A percentile compares a stretch with the other conserved stretches of the same genome.
These are phyloP conservation scores for Yamadazyma taylorii DNA, from an alignment of 1,139 yeast genomes.

Conservation along the genomic window DNA sequence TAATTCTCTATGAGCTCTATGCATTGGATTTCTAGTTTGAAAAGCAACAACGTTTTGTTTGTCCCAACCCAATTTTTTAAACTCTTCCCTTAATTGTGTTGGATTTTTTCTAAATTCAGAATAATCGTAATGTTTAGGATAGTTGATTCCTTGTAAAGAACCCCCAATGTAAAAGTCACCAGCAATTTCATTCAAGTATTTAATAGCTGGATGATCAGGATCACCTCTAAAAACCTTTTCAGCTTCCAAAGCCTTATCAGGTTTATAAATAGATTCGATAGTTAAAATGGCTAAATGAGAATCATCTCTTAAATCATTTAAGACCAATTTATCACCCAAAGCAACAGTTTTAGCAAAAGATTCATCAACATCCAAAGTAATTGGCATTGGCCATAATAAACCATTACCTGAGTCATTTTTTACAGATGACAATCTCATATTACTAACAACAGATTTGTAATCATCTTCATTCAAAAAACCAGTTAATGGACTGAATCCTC, in stretches of 20 bases:
- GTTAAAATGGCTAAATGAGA: constrained; percentile 78
- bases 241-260: constrained; percentile 80
- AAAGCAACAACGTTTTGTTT: constrained; percentile 83
- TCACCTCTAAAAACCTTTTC: constrained; percentile 90
- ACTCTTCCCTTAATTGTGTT: constrained; percentile 83
- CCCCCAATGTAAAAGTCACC: constrained; percentile 92
- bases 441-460: constrained; percentile 75
- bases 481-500: constrained; percentile 91
- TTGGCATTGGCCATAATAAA: constrained; percentile 89
- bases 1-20: constrained; percentile 94
- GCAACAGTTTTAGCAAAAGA: constrained; percentile 48
- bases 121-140: constrained; percentile 90
- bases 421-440: constrained; percentile 64
- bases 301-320: constrained; percentile 83
- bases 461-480: constrained; percentile 85
- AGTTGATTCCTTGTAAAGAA: constrained; percentile 73
- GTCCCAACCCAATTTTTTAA: constrained; percentile 74
- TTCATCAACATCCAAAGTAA: constrained; percentile 75
- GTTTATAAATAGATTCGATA: constrained; percentile 75
- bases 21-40: constrained; percentile 99
- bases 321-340: constrained; percentile 64
- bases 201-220: constrained; percentile 93
- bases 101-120: constrained; percentile 88
- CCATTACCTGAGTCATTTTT: constrained; percentile 50
- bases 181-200: constrained; percentile 68